A percentile compares a stretch with the other conserved stretches of the same genome.
phyloP scores from a whole-genome alignment of 305 asterid genomes.

The Fraxinus dipetala region DNA sequence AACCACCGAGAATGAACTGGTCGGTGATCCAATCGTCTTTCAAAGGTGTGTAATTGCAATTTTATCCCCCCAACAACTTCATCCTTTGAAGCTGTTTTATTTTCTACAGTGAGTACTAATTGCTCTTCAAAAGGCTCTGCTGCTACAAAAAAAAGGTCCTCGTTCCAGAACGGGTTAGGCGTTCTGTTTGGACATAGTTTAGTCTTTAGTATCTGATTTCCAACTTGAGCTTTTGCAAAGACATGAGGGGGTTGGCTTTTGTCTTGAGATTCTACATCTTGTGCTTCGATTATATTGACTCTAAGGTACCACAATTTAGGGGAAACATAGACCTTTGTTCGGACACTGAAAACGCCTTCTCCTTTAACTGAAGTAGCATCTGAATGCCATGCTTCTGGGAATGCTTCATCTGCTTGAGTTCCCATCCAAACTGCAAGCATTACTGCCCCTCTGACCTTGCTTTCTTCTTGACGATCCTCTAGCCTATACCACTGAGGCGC shows the following conservation, averaged over 20 bases:
- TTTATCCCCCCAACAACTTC: slow-evolving; percentile 27
- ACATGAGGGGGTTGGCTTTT: slow-evolving; percentile 37
- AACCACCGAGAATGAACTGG: slow-evolving; percentile 43
- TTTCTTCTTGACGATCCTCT: slow-evolving; percentile 32
- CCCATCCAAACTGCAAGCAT: slow-evolving; percentile 74
- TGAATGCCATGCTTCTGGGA: slow-evolving; percentile 60
- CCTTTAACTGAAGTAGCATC: slow-evolving; percentile 45
- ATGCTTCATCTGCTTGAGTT: slow-evolving; percentile 63
- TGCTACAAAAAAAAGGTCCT: slow-evolving; percentile 47
- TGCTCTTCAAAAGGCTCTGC: slow-evolving; percentile 58
- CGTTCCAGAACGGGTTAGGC: slow-evolving; percentile 48
- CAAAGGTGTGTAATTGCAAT: slow-evolving; percentile 28
- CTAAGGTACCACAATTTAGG: slow-evolving; percentile 55
- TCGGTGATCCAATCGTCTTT: slow-evolving; percentile 45
- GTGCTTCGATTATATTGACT: slow-evolving; percentile 50
- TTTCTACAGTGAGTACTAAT: slow-evolving; percentile 36
- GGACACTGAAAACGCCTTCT: slow-evolving; percentile 41
- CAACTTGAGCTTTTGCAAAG: slow-evolving; percentile 45
- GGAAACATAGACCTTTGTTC: slow-evolving; percentile 51
- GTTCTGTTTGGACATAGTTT: slow-evolving; percentile 23
- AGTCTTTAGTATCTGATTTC: slow-evolving; percentile 43
- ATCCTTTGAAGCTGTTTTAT: slow-evolving; percentile 31
- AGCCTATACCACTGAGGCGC: slow-evolving; percentile 68
- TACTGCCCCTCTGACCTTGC: slow-evolving; percentile 44
- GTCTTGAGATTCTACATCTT: slow-evolving; percentile 38